Evolutionary conservation across 108 stramenopile genomes (phyloP), one percentile per base, ranked within the genome.

Genomic region (Skeletonema grethae): DNA sequence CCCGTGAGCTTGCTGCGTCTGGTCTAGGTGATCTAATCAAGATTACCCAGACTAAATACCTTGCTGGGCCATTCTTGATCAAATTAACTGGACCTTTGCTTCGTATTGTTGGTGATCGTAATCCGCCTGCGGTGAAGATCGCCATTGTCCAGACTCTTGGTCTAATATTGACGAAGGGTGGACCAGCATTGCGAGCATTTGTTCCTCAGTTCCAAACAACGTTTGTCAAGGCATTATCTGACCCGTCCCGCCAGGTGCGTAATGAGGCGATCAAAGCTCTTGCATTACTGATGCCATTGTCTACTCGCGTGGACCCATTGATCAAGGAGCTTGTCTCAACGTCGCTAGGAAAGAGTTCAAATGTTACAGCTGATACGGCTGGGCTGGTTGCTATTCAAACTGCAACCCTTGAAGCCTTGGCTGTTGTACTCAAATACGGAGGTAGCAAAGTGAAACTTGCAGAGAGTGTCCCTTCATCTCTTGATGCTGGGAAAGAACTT

Each of bases 171-270:
- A 84, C 84, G 39, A 97, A 97, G 67, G 99, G 96, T 31, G 97
- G 97, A 41, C 84, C 89, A 7, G 88, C 93, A 24, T 81, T 99
- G 20, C 90, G 97, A 72, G 97, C 98, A 7, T 98, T 99, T 63
- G 97, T 97, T 22, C 99, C 99, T 11, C 99, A 99, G 74, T 97
- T 99, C 48, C 99, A 99, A 67, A 99, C 99, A 12, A 99, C 99
- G 6, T 98, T 99, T 69, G 92, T 98, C 20, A 99, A 99, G 77
- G 93, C 97, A n/a, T 85, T 99, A 7, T 90, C 93, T 32, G 98
- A 98, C 82, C 91, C 92, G 13, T 89, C 86, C 6, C 88, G 93
- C n/a, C 85, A 86, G 63, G 96, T 97, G n/a, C 87, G 97, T 36
- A 58, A 86, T 7, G 91, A 88, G 57, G 97, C 93, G 15, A 90